Base-by-base conservation (phyloP, 371 early-diverging fungal genomes). In the Mucor racemosus region DNA sequence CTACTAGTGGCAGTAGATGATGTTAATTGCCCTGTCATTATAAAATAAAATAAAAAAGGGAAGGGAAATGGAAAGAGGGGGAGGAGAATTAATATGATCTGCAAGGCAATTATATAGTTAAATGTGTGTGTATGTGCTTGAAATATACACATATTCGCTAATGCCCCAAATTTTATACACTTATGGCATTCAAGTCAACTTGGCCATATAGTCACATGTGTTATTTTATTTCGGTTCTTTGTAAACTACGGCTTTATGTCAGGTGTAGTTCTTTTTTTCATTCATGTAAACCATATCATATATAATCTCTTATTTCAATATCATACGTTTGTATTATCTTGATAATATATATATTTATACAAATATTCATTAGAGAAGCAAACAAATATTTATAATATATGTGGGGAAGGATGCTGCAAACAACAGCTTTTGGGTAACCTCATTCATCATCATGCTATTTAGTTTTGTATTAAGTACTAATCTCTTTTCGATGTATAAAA, bases 1-100 rank as follows among this genome's bases (percentile, higher is more conserved):
- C 56, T 55, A 9, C 35, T 55, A 33, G 56, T 55, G 17, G 33
- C 35, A 7, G 56, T 14, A 0, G 56, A 15, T 34, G 56, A 14
- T 35, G 56, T 35, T 55, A 55, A 17, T 35, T 55, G 56, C 11
- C 56, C 56, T 55, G 33, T 35, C 56, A 55, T 55, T 15, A 33
- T 21, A 7, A 34, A 55, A 15, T 26, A 26, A 26, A 26, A 26
- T 26, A 26, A 26, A 15, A 17, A 14, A 55, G 21, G 34, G 21
- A 55, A 55, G 33, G 17, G 17, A 35, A 35, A 55, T 33, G 5
- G 35, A 55, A 55, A 34, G 11, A 26, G 9, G 56, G 9, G 13
- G 56, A 55, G 56, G 56, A 55, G 56, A 55, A 55, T 55, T 55
- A 55, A 50, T 50, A 50, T 19, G 50, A 50, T 50, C 21, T 50